Conservation (phyloP, 139 green algal species). For the Zygnema cylindricum region DNA sequence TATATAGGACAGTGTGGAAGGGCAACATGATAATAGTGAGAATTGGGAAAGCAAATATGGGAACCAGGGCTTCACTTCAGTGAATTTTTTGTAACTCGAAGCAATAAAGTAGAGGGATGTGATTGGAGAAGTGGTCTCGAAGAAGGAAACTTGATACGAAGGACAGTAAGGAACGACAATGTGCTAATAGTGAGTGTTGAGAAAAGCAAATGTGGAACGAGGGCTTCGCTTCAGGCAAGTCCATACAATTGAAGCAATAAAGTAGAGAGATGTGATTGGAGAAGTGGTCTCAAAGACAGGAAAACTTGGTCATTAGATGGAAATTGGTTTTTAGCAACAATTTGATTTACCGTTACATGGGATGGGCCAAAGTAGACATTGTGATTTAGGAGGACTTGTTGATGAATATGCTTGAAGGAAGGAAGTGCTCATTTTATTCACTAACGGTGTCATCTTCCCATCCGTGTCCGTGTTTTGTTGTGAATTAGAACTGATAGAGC, state of each 20-base stretch:
- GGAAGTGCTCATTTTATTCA: neutral
- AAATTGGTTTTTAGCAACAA: neutral
- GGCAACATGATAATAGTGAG: neutral
- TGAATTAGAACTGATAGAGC: no score
- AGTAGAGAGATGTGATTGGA: no score
- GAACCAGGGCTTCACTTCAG: neutral
- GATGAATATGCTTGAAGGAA: neutral
- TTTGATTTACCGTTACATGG: neutral
- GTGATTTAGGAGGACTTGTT: neutral
- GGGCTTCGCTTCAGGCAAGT: no score
- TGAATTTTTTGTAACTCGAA: neutral
- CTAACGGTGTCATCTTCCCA: conserved; percentile 28
- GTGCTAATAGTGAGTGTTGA: no score
- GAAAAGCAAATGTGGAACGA: no score
- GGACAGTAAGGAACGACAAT: no score
- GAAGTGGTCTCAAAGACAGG: no score
- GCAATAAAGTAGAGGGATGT: neutral
- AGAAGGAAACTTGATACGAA: neutral
- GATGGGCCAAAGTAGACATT: neutral
- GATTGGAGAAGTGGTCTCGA: neutral
- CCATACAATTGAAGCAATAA: no score
- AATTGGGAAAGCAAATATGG: neutral
- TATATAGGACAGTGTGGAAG: neutral
- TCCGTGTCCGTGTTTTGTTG: no score
- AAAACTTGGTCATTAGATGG: no score